Conservation (phyloP, 148 eudicot species). For the Vaccinium macrocarpon region DNA sequence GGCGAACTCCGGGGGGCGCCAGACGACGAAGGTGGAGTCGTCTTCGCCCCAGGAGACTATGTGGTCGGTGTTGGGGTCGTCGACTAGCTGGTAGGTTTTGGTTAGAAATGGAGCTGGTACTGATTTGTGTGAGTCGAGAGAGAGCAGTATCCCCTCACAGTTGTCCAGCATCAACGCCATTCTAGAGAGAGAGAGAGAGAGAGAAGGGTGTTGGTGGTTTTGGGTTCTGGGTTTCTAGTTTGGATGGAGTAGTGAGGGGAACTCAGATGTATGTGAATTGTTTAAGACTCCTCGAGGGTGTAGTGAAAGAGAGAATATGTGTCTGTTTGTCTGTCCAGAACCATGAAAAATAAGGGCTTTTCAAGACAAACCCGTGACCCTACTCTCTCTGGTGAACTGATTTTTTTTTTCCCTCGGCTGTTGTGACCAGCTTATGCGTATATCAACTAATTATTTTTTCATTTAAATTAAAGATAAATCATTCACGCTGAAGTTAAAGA, state of each 20-base stretch:
- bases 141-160: slow-evolving; percentile 60
- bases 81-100: slow-evolving; percentile 62
- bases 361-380: slow-evolving; percentile 93
- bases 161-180: slow-evolving; percentile 74
- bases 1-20: slow-evolving; percentile 95
- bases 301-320: slow-evolving; percentile 57
- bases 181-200: background rate
- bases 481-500: no score
- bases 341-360: slow-evolving; percentile 63
- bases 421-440: no score
- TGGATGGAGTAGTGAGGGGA: background rate
- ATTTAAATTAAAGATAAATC: no score
- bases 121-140: slow-evolving; percentile 64
- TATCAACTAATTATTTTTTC: no score
- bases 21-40: slow-evolving; percentile 71
- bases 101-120: slow-evolving; percentile 81
- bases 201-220: background rate
- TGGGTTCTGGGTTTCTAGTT: background rate
- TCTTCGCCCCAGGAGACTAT: slow-evolving; percentile 93
- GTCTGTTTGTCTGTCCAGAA: slow-evolving; percentile 63
- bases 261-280: background rate
- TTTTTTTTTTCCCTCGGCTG: no score
- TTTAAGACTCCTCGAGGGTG: slow-evolving; percentile 17
- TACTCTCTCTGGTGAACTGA: slow-evolving; percentile 14
- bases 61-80: slow-evolving; percentile 66